Evolutionary conservation across 345 rosid genomes (phyloP), one percentile per base, ranked within the genome.

Genomic region (Melaleuca alternifolia): DNA sequence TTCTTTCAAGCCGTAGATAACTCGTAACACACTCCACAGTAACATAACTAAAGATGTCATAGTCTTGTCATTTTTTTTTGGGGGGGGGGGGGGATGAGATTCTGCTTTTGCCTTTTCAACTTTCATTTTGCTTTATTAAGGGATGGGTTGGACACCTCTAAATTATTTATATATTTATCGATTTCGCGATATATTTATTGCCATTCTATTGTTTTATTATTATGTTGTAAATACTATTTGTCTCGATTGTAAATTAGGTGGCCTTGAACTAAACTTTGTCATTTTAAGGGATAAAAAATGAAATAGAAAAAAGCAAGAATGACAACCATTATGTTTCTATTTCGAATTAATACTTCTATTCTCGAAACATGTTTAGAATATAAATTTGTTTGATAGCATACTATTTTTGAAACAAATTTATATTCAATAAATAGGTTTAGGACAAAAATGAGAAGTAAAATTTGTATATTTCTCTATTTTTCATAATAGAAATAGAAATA

Each of bases 291-390:
- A 1, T 5, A 56, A 24, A 56, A 20, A 23, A 10, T 0, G 61
- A 23, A 1, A 56, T 5, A 23, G 1, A 54, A 57, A 11, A 26
- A 13, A 10, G 11, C 0, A 5, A 24, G 0, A 28, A 57, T 57
- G 1, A 41, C 41, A 4, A 41, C 41, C 41, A 41, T 4, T 41
- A 41, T 41, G 41, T 41, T 41, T 41, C 4, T 41, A 41, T 41
- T 41, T 41, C 41, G 4, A 4, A 41, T 41, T 41, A 2, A 41
- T 41, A 2, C 4, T 41, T 41, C 41, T 4, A 41, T 41, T 41
- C 41, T n/a, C n/a, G n/a, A n/a, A n/a, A n/a, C n/a, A n/a, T n/a
- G n/a, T n/a, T n/a, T n/a, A n/a, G n/a, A n/a, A n/a, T n/a, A n/a
- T n/a, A n/a, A n/a, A n/a, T n/a, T n/a, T n/a, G n/a, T n/a, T n/a